Percentiles rank a stretch among this genome's conserved stretches.
These are phyloP conservation scores for Podila epicladia DNA, from an alignment of 192 early-diverging fungal genomes.

Conservation along the genomic window DNA sequence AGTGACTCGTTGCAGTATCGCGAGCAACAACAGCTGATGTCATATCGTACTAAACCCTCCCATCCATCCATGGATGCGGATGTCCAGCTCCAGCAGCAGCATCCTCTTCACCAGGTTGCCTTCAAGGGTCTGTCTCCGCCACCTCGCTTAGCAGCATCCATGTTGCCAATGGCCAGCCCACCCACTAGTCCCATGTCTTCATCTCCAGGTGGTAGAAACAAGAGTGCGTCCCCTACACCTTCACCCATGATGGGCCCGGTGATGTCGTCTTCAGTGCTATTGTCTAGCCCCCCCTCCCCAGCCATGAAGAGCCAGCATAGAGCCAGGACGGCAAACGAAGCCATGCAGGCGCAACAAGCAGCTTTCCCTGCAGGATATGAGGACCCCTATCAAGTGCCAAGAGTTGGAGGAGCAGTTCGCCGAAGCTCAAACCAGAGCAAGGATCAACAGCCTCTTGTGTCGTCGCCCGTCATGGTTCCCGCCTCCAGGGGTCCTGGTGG, in stretches of 20 bases:
- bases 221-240: background rate
- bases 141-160: conserved; percentile 6
- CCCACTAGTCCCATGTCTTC: background rate
- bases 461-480: background rate
- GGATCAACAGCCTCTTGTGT: background rate
- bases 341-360: background rate
- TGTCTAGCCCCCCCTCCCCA: conserved; percentile 1
- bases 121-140: conserved; percentile 49
- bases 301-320: conserved; percentile 1
- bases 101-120: conserved; percentile 30
- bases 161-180: background rate
- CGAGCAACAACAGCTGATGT: background rate
- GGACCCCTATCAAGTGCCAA: background rate
- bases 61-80: conserved; percentile 2
- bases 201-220: background rate
- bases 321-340: background rate
- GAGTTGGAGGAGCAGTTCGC: conserved; percentile 18
- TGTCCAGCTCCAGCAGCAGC: conserved; percentile 39
- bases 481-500: conserved; percentile 30
- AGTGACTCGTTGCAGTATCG: background rate
- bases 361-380: conserved; percentile 8
- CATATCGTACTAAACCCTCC: background rate
- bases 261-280: background rate
- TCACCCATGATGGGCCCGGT: background rate
- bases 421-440: background rate